Evolutionary conservation across 2,329 filamentous ascomycete genomes (phyloP), one percentile per base, ranked within the genome.

Genomic region (Apiospora malaysiana): DNA sequence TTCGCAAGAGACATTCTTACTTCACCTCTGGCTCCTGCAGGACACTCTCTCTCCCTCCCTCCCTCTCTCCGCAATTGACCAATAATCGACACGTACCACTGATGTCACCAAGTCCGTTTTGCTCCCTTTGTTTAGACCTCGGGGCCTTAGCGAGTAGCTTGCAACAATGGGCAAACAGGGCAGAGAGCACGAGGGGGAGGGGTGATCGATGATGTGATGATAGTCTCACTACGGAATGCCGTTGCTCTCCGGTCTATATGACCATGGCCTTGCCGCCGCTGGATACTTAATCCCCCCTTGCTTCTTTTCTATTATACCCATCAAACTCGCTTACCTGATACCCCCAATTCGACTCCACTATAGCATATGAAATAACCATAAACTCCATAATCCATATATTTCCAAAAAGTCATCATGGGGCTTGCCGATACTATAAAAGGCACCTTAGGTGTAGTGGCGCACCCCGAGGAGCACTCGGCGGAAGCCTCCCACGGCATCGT

Each of bases 361-460:
- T 14, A 27, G 14, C 12, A 51, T 21, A 21, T 25, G 12, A 59
- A 37, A 37, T 18, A 32, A 10, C 56, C 32, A 40, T 63, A 63
- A 37, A 63, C 14, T 32, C 56, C 56, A 40, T 40, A 37, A 14
- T 40, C 12, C 18, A n/a, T 63, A n/a, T 63, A 40, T 32, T 40
- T 40, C 3, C n/a, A 67, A 16, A 21, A 25, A 42, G 14, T 16
- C 12, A 42, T 14, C 27, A 68, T 68, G 67, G 46, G 67, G 1
- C 67, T 68, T 56, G 67, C 67, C 67, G 67, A 68, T 6, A 68
- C 46, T 23, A 51, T 68, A 23, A 25, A n/a, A 25, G 27, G 56
- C 14, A 56, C 67, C 14, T 18, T 68, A 5, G 45, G 67, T 14
- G 56, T 21, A 3, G 51, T 27, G 27, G 23, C 47, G 23, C 27